phyloP scores from a whole-genome alignment of 768 basidiomycete genomes.

The button mushroom (Agaricus bisporus) region DNA sequence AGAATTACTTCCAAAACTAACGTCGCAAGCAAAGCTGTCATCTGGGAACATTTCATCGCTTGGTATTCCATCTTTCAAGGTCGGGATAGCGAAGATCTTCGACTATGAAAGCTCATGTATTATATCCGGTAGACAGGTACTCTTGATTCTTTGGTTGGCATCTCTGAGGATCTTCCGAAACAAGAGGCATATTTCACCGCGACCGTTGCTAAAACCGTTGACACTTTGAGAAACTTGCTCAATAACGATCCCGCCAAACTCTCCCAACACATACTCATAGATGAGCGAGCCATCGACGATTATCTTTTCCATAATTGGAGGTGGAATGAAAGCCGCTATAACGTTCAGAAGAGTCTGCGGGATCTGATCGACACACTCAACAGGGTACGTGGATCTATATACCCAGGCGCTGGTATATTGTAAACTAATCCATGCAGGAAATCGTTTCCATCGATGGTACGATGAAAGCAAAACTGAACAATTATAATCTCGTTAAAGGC shows the following conservation, averaged over 20 bases:
- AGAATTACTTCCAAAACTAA: constrained; percentile 59
- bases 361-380: constrained; percentile 83
- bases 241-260: constrained; percentile 82
- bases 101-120: constrained; percentile 11
- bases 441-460: constrained; percentile 91
- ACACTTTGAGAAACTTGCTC: constrained; percentile 84
- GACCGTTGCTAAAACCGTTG: constrained; percentile 88
- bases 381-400: constrained; percentile 49
- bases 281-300: constrained; percentile 73
- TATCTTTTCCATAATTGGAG: constrained; percentile 80
- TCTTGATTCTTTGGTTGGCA: constrained; percentile 77
- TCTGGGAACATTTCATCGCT: constrained; percentile 56
- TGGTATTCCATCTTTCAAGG: constrained; percentile 87
- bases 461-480: constrained; percentile 86
- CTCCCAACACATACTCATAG: constrained; percentile 68
- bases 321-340: constrained; percentile 94
- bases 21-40: constrained; percentile 44
- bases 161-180: constrained; percentile 93
- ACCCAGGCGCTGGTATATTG: not conserved
- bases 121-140: constrained; percentile 75
- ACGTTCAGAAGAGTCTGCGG: constrained; percentile 69
- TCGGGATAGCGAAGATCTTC: constrained; percentile 23
- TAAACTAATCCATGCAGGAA: constrained; percentile 49
- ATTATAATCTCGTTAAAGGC: constrained; percentile 93
- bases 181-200: constrained; percentile 83